Evolutionary conservation across 805 yeast genomes (phyloP).

Genomic region (Yarrowia porcina): DNA sequence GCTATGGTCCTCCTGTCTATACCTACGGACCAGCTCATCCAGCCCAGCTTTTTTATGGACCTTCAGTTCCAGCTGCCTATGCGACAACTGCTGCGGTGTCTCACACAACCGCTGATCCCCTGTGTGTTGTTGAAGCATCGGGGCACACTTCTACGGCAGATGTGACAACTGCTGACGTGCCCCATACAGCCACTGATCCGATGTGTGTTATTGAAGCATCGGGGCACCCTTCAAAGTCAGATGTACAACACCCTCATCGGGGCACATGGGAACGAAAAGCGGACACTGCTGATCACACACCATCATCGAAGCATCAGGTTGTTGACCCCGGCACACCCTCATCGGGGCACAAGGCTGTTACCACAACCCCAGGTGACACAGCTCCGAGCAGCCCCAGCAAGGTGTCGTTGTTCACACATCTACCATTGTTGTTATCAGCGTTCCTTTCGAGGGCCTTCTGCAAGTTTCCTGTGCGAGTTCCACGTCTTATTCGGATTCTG

Average conservation of each 20-base stretch:
- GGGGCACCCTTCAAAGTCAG: too few relatives aligned
- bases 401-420: background rate
- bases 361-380: background rate
- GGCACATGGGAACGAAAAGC: background rate
- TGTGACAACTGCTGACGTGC: background rate
- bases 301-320: background rate
- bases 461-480: background rate
- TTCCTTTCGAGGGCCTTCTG: background rate
- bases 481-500: background rate
- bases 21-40: background rate
- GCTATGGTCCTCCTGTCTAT: background rate
- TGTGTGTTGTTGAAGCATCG: background rate
- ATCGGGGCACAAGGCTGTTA: background rate
- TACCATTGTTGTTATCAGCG: background rate
- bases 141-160: background rate
- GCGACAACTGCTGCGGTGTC: background rate
- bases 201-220: too few relatives aligned
- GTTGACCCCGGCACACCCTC: background rate
- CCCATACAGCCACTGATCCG: too few relatives aligned
- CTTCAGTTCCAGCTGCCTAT: background rate
- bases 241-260: background rate
- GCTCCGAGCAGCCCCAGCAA: background rate
- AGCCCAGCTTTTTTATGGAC: background rate
- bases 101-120: background rate
- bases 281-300: background rate